Percentiles rank a stretch among this genome's conserved stretches.
phyloP scores from a whole-genome alignment of 139 green algal species.

The Trebouxia sp. region DNA sequence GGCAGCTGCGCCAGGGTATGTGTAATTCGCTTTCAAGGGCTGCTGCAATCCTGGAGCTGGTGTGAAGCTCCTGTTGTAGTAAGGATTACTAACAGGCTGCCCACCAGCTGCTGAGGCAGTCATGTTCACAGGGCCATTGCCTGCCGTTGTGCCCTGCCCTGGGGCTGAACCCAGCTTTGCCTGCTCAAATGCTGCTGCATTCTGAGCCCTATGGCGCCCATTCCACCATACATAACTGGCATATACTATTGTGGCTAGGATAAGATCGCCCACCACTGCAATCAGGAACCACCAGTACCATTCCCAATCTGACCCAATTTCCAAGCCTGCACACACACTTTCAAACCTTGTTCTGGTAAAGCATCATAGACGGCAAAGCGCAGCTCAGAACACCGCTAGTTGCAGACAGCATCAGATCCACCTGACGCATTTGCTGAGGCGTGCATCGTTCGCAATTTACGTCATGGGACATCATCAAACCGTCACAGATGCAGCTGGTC shows the following conservation, averaged over 20 bases:
- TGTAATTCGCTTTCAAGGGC: neutral
- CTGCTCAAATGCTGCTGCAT: neutral
- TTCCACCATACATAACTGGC: neutral
- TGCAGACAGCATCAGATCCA: neutral
- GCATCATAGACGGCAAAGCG: neutral
- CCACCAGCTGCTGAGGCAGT: neutral
- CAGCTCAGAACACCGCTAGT: neutral
- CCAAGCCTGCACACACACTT: neutral
- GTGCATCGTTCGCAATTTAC: no score
- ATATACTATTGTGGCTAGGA: constrained; percentile 3
- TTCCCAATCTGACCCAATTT: neutral
- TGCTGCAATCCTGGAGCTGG: constrained; percentile 3
- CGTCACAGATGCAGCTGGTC: no score
- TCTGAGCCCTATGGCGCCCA: neutral
- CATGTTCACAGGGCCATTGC: neutral
- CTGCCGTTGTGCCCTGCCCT: neutral
- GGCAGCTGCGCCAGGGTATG: neutral
- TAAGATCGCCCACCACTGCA: neutral
- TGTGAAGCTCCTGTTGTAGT: neutral
- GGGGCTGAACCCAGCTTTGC: neutral
- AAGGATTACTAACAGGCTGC: neutral
- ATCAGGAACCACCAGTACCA: constrained; percentile 10
- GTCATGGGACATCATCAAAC: no score
- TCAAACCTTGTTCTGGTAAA: no score
- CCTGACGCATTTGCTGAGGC: no score